Evolutionary conservation across 331 rosid species (phyloP), one percentile per base, ranked within the genome.

Genomic region (Telfairia occidentalis): DNA sequence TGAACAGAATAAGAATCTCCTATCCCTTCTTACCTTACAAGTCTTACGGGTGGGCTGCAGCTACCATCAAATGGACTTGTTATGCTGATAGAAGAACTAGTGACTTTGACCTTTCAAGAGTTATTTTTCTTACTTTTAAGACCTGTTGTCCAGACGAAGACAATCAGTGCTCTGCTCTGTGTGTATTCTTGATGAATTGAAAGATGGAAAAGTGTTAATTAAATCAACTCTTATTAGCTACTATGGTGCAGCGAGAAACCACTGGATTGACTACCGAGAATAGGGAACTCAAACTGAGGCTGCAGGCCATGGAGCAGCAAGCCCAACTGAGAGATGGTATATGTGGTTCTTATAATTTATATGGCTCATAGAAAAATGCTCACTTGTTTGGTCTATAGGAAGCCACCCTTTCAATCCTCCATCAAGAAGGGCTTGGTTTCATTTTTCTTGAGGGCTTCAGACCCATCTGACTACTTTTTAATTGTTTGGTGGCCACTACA

Each of bases 271-370:
- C 84, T 65, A 1, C 85, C 45, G 89, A 94, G 80, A 91, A 94
- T 63, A 94, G 89, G 86, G 97, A 87, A 82, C 96, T 94, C 77
- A 88, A 88, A 79, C 54, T 89, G 77, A 88, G 87, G 37, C 50
- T 91, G 81, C 92, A 94, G 64, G 90, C 97, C 74, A 80, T 91
- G 81, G 90, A 89, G 69, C 95, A 86, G 74, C 89, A 88, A 74
- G 95, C 92, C 50, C 84, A 84, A 21, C 95, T 94, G 45, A 85
- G 96, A 83, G 98, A 94, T 70, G 98, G 98, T 90, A 82, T 40
- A 81, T 45, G 34, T 58, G 49, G n/a, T 75, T 65, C 71, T 74
- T 29, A 3, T 57, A 15, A 19, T 24, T 57, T 35, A 57, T 11
- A 30, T 60, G 23, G n/a, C 42, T 61, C 48, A 19, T 64, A 3